Evolutionary conservation across 331 rosid genomes (phyloP).

Genomic region (Dryas integrifolia): DNA sequence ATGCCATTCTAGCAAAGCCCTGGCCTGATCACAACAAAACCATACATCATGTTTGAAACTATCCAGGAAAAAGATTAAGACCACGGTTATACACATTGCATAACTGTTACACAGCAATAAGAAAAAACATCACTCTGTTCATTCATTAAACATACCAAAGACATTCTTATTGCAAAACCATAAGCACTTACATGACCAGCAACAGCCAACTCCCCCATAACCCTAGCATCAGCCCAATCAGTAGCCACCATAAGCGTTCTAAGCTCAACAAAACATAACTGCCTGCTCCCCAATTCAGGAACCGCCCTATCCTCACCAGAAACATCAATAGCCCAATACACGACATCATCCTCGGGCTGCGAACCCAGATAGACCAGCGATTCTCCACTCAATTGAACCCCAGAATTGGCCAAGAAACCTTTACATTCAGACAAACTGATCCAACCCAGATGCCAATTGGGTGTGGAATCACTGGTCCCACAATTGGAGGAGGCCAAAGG

Average conservation of each 20-base stretch:
- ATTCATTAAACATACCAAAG: neutral
- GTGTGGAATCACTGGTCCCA: slow-evolving; percentile 35
- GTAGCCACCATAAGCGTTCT: slow-evolving; percentile 90
- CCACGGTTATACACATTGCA: neutral
- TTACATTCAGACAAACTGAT: slow-evolving; percentile 47
- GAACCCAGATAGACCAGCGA: slow-evolving; percentile 72
- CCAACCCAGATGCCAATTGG: slow-evolving; percentile 82
- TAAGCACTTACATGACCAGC: slow-evolving; percentile 79
- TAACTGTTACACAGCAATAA: neutral
- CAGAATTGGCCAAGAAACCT: slow-evolving; percentile 41
- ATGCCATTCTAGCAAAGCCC: slow-evolving; percentile 90
- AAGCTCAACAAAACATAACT: slow-evolving; percentile 66
- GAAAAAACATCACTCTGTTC: neutral
- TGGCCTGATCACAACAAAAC: slow-evolving; percentile 55
- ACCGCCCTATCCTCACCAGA: slow-evolving; percentile 43
- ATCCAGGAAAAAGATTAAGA: neutral
- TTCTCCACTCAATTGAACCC: slow-evolving; percentile 48
- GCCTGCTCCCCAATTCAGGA: slow-evolving; percentile 39
- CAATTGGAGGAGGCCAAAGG: slow-evolving; percentile 53
- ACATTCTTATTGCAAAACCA: neutral
- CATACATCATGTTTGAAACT: slow-evolving; percentile 10
- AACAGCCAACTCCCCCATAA: slow-evolving; percentile 73
- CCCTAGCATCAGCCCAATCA: slow-evolving; percentile 63
- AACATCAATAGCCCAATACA: slow-evolving; percentile 79
- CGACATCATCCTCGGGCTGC: slow-evolving; percentile 47